Conservation (phyloP, 441 rosid genomes). For the Breynia disticha region DNA sequence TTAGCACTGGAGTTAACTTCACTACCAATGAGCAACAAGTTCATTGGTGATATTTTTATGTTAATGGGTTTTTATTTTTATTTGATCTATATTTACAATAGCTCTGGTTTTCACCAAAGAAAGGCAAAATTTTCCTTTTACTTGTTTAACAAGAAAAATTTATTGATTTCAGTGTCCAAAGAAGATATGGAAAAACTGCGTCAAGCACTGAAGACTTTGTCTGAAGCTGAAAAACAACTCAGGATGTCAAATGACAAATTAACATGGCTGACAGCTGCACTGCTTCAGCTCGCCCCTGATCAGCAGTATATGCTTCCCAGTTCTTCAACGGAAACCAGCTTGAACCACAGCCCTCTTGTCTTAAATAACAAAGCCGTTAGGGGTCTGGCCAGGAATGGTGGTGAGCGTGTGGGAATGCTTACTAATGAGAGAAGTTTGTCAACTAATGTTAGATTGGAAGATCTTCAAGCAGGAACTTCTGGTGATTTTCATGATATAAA, state of each 20-base stretch:
- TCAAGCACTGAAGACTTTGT: conserved; percentile 86
- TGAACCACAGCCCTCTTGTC: conserved; percentile 54
- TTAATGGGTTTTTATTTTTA: too few relatives aligned
- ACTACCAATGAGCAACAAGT: too few relatives aligned
- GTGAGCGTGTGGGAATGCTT: conserved; percentile 22
- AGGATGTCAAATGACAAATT: conserved; percentile 79
- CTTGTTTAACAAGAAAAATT: conserved; percentile 10
- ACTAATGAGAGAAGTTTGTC: conserved; percentile 29
- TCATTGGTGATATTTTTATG: too few relatives aligned
- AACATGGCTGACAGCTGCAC: conserved; percentile 95
- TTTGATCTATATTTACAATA: too few relatives aligned
- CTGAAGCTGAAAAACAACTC: conserved; percentile 95
- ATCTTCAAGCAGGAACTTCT: conserved; percentile 25
- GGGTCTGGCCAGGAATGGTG: conserved; percentile 20
- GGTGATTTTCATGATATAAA: conserved; percentile 27
- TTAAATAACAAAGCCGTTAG: conserved; percentile 29
- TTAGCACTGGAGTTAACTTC: too few relatives aligned
- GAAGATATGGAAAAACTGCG: conserved; percentile 97
- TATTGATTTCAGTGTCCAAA: conserved; percentile 61
- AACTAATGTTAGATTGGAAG: conserved; percentile 27
- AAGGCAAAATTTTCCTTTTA: not conserved
- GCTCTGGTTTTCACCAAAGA: too few relatives aligned
- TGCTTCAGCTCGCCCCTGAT: conserved; percentile 98
- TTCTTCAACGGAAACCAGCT: conserved; percentile 66
- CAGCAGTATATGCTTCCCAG: conserved; percentile 73